Conservation (phyloP, 1,284 basidiomycete species). For the Malassezia slooffiae region DNA sequence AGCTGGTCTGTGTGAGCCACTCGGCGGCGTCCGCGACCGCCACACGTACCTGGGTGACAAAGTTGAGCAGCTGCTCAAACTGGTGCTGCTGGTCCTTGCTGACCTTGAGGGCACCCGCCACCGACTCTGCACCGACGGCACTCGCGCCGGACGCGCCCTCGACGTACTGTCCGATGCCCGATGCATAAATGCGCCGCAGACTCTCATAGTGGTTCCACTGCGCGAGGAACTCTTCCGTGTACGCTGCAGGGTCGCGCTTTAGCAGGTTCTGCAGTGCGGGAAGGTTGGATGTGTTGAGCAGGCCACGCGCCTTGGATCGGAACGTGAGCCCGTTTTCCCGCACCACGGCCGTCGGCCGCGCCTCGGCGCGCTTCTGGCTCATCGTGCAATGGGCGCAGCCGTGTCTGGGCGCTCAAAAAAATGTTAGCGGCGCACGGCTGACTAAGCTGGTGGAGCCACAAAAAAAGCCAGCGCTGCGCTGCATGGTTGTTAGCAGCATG, state of each 20-base stretch:
- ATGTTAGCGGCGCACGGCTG: neutral
- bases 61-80: slow-evolving; percentile 34
- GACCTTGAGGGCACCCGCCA: slow-evolving; percentile 2
- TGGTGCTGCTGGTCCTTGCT: slow-evolving; percentile 34
- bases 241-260: slow-evolving; percentile 74
- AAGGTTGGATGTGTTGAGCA: slow-evolving; percentile 50
- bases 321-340: slow-evolving; percentile 35
- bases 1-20: slow-evolving; percentile 76
- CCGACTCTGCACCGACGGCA: too few species aligned
- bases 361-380: neutral
- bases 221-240: slow-evolving; percentile 93
- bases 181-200: slow-evolving; percentile 66
- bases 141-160: slow-evolving; percentile 3
- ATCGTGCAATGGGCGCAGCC: neutral
- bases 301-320: slow-evolving; percentile 37
- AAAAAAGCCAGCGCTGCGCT: neutral
- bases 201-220: slow-evolving; percentile 96
- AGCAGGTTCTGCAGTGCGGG: slow-evolving; percentile 82
- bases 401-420: neutral
- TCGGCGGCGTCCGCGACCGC: too few species aligned
- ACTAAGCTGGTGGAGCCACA: neutral
- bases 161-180: slow-evolving; percentile 21
- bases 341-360: slow-evolving; percentile 21
- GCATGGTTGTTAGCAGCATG: too few species aligned
- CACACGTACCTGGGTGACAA: too few species aligned